Evolutionary conservation across 805 yeast genomes (phyloP).

Genomic region (Saccharomycopsis fodiens): DNA sequence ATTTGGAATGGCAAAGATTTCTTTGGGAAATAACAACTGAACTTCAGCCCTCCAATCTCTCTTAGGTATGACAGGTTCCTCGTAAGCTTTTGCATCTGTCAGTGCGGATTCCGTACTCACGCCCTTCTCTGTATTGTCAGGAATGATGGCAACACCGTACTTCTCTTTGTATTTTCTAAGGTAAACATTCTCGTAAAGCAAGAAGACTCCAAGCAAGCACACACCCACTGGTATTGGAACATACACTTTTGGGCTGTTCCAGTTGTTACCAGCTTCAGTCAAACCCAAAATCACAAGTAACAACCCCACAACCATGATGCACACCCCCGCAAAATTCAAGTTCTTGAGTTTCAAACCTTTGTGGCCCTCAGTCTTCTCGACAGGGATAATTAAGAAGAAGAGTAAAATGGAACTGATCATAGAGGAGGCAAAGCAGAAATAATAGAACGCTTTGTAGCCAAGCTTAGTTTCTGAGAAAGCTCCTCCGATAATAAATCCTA

Average conservation of each 20-base stretch:
- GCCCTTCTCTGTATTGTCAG: too few species aligned
- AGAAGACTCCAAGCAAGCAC: conserved; percentile 42
- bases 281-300: conserved; percentile 20
- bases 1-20: conserved; percentile 25
- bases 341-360: conserved; percentile 22
- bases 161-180: conserved; percentile 1
- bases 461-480: conserved; percentile 27
- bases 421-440: conserved; percentile 32
- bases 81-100: background rate
- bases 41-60: conserved; percentile 13
- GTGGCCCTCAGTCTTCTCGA: conserved; percentile 24
- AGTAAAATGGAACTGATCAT: conserved; percentile 30
- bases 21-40: conserved; percentile 23
- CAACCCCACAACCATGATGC: conserved; percentile 35
- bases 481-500: conserved; percentile 39
- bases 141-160: background rate
- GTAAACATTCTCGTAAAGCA: conserved; percentile 12
- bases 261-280: conserved; percentile 8
- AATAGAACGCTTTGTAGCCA: conserved; percentile 35
- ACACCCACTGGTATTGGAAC: conserved; percentile 54
- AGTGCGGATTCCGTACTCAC: conserved; percentile 3
- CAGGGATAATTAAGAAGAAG: conserved; percentile 23
- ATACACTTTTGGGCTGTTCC: conserved; percentile 18
- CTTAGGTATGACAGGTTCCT: too few species aligned
- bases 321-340: conserved; percentile 32